Conservation (phyloP, 805 yeast genomes). For the Candida peoriensis region DNA sequence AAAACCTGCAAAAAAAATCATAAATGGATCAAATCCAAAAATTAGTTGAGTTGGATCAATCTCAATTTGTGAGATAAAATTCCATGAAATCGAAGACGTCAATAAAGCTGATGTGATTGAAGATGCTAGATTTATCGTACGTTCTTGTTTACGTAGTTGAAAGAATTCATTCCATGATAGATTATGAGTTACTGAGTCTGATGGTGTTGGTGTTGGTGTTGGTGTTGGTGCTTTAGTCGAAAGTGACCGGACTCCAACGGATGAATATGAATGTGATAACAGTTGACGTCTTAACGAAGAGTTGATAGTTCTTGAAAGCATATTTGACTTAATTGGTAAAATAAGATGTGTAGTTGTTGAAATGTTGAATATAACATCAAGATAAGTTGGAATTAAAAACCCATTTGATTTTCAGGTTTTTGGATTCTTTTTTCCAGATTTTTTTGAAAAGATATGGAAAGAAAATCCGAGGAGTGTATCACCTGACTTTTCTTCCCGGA, state of each 20-base stretch:
- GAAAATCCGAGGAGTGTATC: too few species aligned
- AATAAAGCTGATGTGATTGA: slow-evolving; percentile 63
- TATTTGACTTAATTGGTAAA: neutral
- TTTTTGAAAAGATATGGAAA: too few species aligned
- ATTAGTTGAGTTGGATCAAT: slow-evolving; percentile 84
- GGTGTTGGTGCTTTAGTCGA: neutral
- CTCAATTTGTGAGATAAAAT: slow-evolving; percentile 71
- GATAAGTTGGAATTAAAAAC: too few species aligned
- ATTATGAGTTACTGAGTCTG: slow-evolving; percentile 2
- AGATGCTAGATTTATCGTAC: slow-evolving; percentile 60
- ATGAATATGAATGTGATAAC: slow-evolving; percentile 1
- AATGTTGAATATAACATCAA: too few species aligned
- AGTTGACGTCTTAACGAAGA: slow-evolving; percentile 7
- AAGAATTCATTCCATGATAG: slow-evolving; percentile 82
- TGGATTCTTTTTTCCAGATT: too few species aligned
- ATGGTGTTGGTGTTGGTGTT: slow-evolving; percentile 2
- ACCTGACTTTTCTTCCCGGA: too few species aligned
- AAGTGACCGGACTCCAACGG: neutral
- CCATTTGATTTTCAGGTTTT: too few species aligned
- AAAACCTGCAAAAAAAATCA: slow-evolving; percentile 72
- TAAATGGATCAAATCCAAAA: slow-evolving; percentile 85
- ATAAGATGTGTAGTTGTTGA: too few species aligned
- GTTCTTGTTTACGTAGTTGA: slow-evolving; percentile 66
- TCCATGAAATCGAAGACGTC: slow-evolving; percentile 68
- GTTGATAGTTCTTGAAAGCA: slow-evolving; percentile 8